Conservation (phyloP, 768 basidiomycete species). For the Trametes sanguinea region DNA sequence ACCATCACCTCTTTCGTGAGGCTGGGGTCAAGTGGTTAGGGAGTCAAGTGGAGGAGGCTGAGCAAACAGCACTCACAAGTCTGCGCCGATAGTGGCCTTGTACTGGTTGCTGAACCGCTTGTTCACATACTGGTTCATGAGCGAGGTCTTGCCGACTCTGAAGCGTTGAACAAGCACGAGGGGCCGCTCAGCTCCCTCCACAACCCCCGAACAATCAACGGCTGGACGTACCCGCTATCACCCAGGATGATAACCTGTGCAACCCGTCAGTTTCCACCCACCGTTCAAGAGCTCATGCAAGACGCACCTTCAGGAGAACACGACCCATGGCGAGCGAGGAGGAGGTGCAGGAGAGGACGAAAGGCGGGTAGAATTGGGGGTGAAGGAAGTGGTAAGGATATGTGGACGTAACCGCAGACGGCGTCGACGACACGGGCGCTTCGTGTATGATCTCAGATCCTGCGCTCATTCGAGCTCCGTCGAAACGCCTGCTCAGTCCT, state of each 20-base stretch:
- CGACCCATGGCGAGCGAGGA: constrained; percentile 62
- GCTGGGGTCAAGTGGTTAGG: constrained; percentile 41
- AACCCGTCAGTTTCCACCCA: constrained; percentile 15
- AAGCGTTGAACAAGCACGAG: constrained; percentile 8
- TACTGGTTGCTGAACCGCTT: constrained; percentile 99
- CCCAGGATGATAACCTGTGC: constrained; percentile 96
- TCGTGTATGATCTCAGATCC: constrained; percentile 26
- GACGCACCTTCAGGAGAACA: constrained; percentile 76
- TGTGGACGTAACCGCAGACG: constrained; percentile 15
- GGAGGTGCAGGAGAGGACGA: constrained; percentile 23
- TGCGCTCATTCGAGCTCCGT: constrained; percentile 30
- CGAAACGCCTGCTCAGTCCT: constrained; percentile 21
- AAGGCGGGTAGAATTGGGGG: constrained; percentile 15
- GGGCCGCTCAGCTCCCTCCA: constrained; percentile 7
- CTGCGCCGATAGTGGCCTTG: constrained; percentile 97
- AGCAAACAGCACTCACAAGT: constrained; percentile 67
- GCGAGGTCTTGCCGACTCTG: constrained; percentile 93
- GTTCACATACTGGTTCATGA: constrained; percentile 99
- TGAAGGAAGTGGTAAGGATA: constrained; percentile 17
- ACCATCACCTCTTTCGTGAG: constrained; percentile 99
- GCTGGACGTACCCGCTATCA: constrained; percentile 81
- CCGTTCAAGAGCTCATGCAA: neutral
- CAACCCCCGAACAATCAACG: constrained; percentile 3
- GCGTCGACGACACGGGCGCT: constrained; percentile 21
- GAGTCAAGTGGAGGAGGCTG: constrained; percentile 20